phyloP scores from a whole-genome alignment of 106 monocot genomes.

The Allium cepa region DNA sequence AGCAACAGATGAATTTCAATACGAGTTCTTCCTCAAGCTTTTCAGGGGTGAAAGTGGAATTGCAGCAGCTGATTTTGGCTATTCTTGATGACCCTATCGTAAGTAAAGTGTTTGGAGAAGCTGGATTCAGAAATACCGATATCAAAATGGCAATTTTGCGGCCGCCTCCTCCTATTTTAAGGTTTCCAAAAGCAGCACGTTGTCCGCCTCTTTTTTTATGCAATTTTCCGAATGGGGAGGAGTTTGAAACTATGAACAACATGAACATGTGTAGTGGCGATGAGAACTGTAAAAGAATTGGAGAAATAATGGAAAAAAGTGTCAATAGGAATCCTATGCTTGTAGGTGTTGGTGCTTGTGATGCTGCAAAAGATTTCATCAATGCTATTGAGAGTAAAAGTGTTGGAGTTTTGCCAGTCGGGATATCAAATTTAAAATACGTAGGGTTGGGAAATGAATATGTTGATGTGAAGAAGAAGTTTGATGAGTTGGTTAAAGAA shows the following conservation, averaged over 20 bases:
- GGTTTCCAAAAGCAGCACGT: constrained; percentile 39
- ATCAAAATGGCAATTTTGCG: constrained; percentile 56
- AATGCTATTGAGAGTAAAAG: constrained; percentile 16
- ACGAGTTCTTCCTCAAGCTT: constrained; percentile 19
- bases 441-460: constrained; percentile 19
- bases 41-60: constrained; percentile 58
- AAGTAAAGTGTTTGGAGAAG: constrained; percentile 60
- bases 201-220: constrained; percentile 47
- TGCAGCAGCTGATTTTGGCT: constrained; percentile 58
- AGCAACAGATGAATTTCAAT: constrained; percentile 8
- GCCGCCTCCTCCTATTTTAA: constrained; percentile 43
- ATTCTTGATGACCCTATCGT: constrained; percentile 70
- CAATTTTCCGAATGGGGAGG: constrained; percentile 29
- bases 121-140: constrained; percentile 57
- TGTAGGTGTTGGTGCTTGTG: constrained; percentile 50
- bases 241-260: constrained; percentile 4
- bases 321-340: constrained; percentile 43
- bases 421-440: constrained; percentile 23
- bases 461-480: background rate
- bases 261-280: constrained; percentile 13
- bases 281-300: constrained; percentile 47
- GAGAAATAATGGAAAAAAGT: constrained; percentile 27
- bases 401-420: constrained; percentile 19
- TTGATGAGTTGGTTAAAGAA: constrained; percentile 23
- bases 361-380: constrained; percentile 43